Evolutionary conservation across 2,329 filamentous ascomycete genomes (phyloP), one percentile per base, ranked within the genome.

Genomic region (Chalaropsis thielavioides): DNA sequence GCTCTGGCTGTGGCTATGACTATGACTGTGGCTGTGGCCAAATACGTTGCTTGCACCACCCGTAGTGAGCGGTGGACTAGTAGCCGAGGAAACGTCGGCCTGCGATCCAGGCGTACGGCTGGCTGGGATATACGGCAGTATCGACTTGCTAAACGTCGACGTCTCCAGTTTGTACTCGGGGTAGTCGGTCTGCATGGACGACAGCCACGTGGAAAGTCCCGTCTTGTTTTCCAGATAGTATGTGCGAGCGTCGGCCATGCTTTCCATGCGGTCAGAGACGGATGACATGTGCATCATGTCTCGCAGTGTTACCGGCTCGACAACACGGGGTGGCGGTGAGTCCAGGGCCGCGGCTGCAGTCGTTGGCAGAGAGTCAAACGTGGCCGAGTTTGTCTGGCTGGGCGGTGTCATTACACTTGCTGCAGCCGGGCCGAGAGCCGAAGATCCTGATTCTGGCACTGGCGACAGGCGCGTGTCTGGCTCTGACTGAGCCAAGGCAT

Each of bases 101-200:
- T 62, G 61, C 5, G 19, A 3, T 13, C 61, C 51, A 15, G 51
- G 51, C 51, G 51, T 7, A 11, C 51, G 51, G 15, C 22, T 13
- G 17, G 51, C 51, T 27, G 51, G 22, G 15, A 56, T 56, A n/a
- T 56, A 56, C 1, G 51, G 51, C 27, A 56, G 27, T 17, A 56
- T 56, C 51, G 51, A 56, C 31, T 69, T 71, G 19, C 43, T 67
- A 67, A 75, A 74, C 2, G 73, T 72, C 5, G 71, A 64, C 15
- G 72, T 73, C 5, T 72, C 74, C 40, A 76, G 74, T 38, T 75
- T 72, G 67, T 83, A 77, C 67, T 84, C 82, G 0, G 79, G 76
- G 64, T 80, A 73, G 68, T 78, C 74, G 13, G 62, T 27, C 13
- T 61, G 46, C 65, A 66, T 66, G 31, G 54, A 43, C 8, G 62